phyloP scores from a whole-genome alignment of 1,139 yeast species.

The Debaryomycetaceae sp. region DNA sequence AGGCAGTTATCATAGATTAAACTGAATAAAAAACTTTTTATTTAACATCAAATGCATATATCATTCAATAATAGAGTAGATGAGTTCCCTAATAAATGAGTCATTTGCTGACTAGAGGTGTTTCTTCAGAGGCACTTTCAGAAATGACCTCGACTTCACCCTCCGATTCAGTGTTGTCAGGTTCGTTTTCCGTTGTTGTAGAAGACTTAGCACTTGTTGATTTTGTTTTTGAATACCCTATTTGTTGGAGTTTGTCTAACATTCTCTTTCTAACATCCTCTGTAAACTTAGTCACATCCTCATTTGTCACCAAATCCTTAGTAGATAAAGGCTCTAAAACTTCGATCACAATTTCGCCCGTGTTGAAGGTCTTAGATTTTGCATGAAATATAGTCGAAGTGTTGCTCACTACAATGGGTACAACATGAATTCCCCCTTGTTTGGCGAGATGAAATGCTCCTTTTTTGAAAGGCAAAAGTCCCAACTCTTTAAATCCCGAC shows the following conservation, averaged over 20 bases:
- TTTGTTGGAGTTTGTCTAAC: constrained; percentile 23
- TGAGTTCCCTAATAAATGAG: neutral
- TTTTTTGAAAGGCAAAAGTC: constrained; percentile 83
- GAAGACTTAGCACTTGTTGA: constrained; percentile 8
- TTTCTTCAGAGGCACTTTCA: constrained; percentile 18
- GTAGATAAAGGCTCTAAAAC: constrained; percentile 70
- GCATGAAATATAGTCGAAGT: constrained; percentile 72
- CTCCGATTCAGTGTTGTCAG: constrained; percentile 5
- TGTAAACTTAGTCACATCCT: constrained; percentile 53
- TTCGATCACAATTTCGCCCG: constrained; percentile 61
- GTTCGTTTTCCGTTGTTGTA: neutral
- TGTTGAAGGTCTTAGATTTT: constrained; percentile 50
- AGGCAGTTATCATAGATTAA: constrained; percentile 29
- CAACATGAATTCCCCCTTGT: constrained; percentile 83
- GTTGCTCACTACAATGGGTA: constrained; percentile 85
- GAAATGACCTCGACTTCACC: constrained; percentile 9
- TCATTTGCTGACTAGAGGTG: constrained; percentile 15
- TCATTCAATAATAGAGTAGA: neutral
- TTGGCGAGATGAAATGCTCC: constrained; percentile 98
- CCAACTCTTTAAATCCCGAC: constrained; percentile 66
- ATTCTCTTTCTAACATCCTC: constrained; percentile 34
- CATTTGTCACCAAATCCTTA: constrained; percentile 49
- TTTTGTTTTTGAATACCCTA: constrained; percentile 33
- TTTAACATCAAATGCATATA: neutral
- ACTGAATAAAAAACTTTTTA: neutral